These are phyloP conservation scores for Ramaria sp. DNA, from an alignment of 768 basidiomycete species.

Conservation along the genomic window DNA sequence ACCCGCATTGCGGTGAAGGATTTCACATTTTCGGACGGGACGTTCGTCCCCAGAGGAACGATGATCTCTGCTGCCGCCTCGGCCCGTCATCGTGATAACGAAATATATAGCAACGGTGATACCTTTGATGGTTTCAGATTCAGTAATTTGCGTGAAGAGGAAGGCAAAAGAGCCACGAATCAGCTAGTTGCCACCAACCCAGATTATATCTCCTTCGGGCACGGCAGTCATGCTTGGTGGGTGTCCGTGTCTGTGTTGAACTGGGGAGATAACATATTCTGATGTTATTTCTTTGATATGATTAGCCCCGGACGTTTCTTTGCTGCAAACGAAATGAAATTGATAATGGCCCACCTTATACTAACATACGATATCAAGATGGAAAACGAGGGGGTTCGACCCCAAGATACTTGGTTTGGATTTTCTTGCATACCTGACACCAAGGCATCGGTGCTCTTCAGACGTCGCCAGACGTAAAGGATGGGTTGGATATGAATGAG, in stretches of 20 bases:
- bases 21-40: conserved; percentile 14
- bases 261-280: not conserved
- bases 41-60: conserved; percentile 12
- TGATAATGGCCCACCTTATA: conserved; percentile 14
- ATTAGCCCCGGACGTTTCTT: conserved; percentile 14
- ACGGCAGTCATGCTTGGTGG: conserved; percentile 11
- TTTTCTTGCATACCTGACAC: conserved; percentile 14
- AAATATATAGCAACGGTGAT: conserved; percentile 9
- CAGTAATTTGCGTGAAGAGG: not conserved
- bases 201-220: conserved; percentile 9
- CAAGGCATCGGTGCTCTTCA: conserved; percentile 17
- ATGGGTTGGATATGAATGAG: too few species aligned
- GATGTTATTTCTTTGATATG: not conserved
- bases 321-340: conserved; percentile 13
- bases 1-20: conserved; percentile 11
- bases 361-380: conserved; percentile 23
- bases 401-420: conserved; percentile 14
- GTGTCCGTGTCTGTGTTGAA: not conserved
- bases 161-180: conserved; percentile 13
- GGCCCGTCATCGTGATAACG: conserved; percentile 13
- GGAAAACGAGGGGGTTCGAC: conserved; percentile 17
- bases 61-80: conserved; percentile 17
- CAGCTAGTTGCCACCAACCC: conserved; percentile 5
- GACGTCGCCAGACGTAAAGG: conserved; percentile 3
- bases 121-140: conserved; percentile 14